These are phyloP conservation scores for Colletotrichum tropicicola DNA, from an alignment of 2,329 filamentous ascomycete genomes.

Conservation along the genomic window DNA sequence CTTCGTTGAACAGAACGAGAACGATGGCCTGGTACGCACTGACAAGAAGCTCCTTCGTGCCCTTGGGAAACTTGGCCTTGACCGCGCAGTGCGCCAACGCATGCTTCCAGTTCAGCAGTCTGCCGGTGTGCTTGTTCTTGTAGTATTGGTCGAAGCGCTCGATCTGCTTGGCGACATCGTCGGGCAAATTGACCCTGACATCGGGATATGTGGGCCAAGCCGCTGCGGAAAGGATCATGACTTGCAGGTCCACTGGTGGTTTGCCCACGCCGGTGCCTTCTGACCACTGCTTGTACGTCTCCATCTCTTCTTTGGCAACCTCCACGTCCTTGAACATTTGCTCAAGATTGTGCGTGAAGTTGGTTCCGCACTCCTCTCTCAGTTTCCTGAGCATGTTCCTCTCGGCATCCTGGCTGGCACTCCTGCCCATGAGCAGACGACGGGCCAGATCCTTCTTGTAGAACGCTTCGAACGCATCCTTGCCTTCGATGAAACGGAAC, in stretches of 20 bases:
- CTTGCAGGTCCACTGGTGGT: constrained; percentile 75
- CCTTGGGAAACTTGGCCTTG: constrained; percentile 81
- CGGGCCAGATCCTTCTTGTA: constrained; percentile 98
- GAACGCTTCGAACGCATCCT: constrained; percentile 97
- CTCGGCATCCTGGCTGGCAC: constrained; percentile 94
- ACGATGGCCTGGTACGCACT: constrained; percentile 93
- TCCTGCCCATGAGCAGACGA: constrained; percentile 88
- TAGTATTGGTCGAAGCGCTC: constrained; percentile 88
- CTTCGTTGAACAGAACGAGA: constrained; percentile 86
- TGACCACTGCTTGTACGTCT: constrained; percentile 77
- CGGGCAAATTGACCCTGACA: constrained; percentile 74
- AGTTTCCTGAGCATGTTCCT: constrained; percentile 93
- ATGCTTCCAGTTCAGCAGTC: constrained; percentile 91
- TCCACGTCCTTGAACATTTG: constrained; percentile 99
- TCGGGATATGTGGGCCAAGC: constrained; percentile 95
- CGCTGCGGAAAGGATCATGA: constrained; percentile 89
- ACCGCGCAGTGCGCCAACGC: constrained; percentile 90
- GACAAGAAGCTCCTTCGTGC: constrained; percentile 87
- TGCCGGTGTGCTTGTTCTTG: constrained; percentile 86
- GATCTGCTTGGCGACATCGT: constrained; percentile 78
- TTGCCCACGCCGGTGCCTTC: constrained; percentile 41
- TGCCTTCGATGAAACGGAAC: constrained; percentile 96
- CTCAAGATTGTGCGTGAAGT: constrained; percentile 96
- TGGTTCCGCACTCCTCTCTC: constrained; percentile 91
- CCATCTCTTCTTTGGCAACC: constrained; percentile 90